These are phyloP conservation scores for Xylaria longipes DNA, from an alignment of 495 filamentous ascomycete genomes.

Conservation along the genomic window DNA sequence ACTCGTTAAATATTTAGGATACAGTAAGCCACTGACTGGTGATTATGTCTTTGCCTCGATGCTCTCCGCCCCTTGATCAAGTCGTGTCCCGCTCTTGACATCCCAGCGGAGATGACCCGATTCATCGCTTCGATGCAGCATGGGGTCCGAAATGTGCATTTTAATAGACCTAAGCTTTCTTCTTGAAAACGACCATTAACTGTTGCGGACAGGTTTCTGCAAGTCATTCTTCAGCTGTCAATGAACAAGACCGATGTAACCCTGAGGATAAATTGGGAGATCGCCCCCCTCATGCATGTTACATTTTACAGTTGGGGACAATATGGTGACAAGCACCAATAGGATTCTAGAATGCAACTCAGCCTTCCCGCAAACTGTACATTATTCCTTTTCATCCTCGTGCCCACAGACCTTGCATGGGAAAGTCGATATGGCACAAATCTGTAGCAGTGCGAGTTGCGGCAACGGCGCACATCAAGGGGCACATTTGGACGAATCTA, in stretches of 20 bases:
- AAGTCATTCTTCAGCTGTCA: slow-evolving; percentile 4
- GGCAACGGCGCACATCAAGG: neutral
- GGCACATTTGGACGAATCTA: neutral
- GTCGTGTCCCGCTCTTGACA: neutral
- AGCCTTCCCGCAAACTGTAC: neutral
- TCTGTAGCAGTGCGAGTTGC: neutral
- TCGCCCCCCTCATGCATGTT: slow-evolving; percentile 12
- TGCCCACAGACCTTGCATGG: neutral
- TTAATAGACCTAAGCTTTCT: neutral
- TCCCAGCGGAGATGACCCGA: neutral
- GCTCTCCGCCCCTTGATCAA: neutral
- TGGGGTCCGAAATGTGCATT: slow-evolving; percentile 14
- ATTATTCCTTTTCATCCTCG: slow-evolving; percentile 11
- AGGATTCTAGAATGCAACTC: slow-evolving; percentile 8
- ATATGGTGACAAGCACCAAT: neutral
- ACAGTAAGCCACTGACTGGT: slow-evolving; percentile 16
- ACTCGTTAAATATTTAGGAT: neutral
- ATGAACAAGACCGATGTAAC: slow-evolving; percentile 23
- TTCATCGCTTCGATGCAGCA: neutral
- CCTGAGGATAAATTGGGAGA: slow-evolving; percentile 12
- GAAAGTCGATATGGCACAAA: neutral
- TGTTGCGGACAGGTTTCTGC: slow-evolving; percentile 5
- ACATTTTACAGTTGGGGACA: neutral
- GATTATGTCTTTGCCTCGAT: neutral
- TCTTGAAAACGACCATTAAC: neutral